Conservation (phyloP, 495 filamentous ascomycete genomes). For the Aspergillus sclerotiicarbonarius region DNA sequence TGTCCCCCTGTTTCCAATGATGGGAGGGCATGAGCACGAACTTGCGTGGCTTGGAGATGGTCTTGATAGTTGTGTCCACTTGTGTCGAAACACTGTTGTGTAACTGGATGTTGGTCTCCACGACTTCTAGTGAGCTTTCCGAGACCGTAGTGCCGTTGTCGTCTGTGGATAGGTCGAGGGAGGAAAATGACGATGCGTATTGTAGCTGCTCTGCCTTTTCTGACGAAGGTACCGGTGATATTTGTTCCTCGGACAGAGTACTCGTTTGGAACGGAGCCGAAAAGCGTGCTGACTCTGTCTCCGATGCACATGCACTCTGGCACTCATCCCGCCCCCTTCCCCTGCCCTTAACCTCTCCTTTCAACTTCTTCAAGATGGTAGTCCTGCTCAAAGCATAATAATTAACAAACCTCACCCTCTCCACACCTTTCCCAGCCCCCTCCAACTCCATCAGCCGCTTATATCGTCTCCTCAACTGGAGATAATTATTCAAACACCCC, state of each 20-base stretch:
- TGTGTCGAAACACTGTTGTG: neutral
- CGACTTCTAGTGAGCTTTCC: neutral
- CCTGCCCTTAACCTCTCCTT: neutral
- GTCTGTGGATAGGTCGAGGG: too few species aligned
- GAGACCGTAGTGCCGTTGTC: too few species aligned
- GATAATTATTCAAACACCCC: conserved; percentile 72
- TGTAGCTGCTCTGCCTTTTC: too few species aligned
- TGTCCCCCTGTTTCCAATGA: neutral
- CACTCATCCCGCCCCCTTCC: neutral
- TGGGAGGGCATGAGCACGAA: conserved; percentile 1
- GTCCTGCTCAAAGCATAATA: conserved; percentile 89
- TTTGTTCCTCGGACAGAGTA: too few species aligned
- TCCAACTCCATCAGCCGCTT: conserved; percentile 64
- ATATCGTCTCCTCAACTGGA: conserved; percentile 68
- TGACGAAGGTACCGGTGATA: too few species aligned
- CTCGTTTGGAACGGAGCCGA: too few species aligned
- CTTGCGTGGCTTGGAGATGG: neutral
- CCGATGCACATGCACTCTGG: too few species aligned
- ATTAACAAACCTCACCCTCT: conserved; percentile 74
- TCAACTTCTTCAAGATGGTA: conserved; percentile 41
- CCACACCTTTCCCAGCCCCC: conserved; percentile 40
- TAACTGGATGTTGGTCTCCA: neutral
- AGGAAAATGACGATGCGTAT: too few species aligned
- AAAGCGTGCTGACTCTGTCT: too few species aligned
- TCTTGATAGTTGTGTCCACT: neutral